Percentiles rank a stretch among this genome's conserved stretches.
Evolutionary conservation across 495 filamentous ascomycete genomes (phyloP).

Genomic region (Chaetomium tenue): DNA sequence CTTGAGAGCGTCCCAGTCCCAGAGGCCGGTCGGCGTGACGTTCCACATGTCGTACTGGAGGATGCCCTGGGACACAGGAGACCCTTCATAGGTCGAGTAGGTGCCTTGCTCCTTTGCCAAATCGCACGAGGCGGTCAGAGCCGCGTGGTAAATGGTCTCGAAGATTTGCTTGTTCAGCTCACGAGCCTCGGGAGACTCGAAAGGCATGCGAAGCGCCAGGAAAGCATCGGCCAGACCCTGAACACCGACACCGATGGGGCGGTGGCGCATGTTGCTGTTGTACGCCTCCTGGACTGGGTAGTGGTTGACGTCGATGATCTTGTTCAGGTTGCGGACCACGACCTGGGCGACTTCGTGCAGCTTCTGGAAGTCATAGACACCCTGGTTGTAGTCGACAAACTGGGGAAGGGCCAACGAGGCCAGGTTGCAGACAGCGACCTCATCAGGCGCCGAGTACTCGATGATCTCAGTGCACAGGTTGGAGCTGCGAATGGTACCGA

Average conservation of each 20-base stretch:
- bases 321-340: conserved; percentile 90
- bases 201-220: conserved; percentile 92
- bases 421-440: conserved; percentile 98
- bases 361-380: conserved; percentile 89
- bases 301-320: conserved; percentile 95
- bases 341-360: conserved; percentile 90
- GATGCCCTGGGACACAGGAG: conserved; percentile 89
- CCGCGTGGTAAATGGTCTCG: conserved; percentile 98
- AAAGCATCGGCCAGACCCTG: conserved; percentile 99
- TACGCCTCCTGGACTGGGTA: conserved; percentile 93
- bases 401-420: conserved; percentile 89
- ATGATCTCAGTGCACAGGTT: conserved; percentile 98
- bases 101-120: conserved; percentile 77
- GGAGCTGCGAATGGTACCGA: conserved; percentile 95
- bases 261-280: conserved; percentile 91
- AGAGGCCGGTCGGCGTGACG: conserved; percentile 85
- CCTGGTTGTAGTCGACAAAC: conserved; percentile 78
- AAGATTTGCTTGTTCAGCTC: conserved; percentile 98
- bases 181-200: conserved; percentile 90
- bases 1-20: conserved; percentile 93
- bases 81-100: conserved; percentile 89
- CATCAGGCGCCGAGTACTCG: conserved; percentile 94
- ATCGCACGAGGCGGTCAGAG: conserved; percentile 82
- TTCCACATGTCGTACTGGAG: conserved; percentile 99
- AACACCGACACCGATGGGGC: conserved; percentile 93